Evolutionary conservation across 768 basidiomycete species (phyloP).

Genomic region (Mycena albidolilacea): DNA sequence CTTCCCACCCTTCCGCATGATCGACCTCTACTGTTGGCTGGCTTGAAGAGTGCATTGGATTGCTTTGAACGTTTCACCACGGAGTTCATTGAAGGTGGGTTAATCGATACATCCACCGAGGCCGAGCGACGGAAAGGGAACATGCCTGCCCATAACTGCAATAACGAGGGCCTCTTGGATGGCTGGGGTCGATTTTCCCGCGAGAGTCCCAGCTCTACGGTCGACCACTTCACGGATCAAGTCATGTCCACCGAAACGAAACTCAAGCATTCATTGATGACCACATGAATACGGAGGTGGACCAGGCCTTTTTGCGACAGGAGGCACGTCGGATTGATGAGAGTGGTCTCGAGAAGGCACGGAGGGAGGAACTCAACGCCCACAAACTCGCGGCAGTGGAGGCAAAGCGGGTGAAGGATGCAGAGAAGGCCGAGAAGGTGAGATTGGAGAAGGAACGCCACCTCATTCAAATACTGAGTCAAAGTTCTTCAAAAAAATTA

Average conservation of each 20-base stretch:
- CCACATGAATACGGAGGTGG: slow-evolving; percentile 8
- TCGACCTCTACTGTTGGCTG: neutral
- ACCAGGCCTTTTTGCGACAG: slow-evolving; percentile 7
- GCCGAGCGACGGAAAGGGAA: neutral
- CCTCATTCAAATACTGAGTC: neutral
- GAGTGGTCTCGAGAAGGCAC: neutral
- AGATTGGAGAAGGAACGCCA: neutral
- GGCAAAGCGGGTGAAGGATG: slow-evolving; percentile 2
- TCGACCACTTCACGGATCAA: slow-evolving; percentile 10
- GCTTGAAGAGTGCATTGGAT: neutral
- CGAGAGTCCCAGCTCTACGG: slow-evolving; percentile 3
- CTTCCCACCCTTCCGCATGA: slow-evolving; percentile 8
- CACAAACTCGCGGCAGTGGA: slow-evolving; percentile 4
- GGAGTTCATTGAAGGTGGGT: neutral
- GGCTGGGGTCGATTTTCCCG: neutral
- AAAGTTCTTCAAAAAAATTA: neutral
- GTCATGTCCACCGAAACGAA: slow-evolving; percentile 19
- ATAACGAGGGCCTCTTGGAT: slow-evolving; percentile 7
- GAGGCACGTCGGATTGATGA: slow-evolving; percentile 9
- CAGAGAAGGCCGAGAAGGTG: neutral
- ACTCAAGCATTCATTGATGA: slow-evolving; percentile 23
- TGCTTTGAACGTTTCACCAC: neutral
- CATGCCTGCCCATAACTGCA: neutral
- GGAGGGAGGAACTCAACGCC: neutral
- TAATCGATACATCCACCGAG: neutral